Conservation (phyloP, 2,329 filamentous ascomycete genomes). For the Dothistroma pini region DNA sequence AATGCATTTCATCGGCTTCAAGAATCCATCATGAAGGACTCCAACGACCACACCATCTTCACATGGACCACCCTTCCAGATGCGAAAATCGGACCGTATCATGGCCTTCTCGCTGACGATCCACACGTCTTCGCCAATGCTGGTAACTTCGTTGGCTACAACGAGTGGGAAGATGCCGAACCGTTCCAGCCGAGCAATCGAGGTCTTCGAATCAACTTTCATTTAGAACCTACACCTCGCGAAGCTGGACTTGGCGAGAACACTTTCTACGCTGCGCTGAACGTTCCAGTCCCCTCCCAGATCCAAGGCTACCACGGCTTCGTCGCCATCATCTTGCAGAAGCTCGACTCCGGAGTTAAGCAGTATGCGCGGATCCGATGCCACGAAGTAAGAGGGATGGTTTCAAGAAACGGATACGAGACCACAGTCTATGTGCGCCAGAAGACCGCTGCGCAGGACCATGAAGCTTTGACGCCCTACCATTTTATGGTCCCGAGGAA, state of each 20-base stretch:
- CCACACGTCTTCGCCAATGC: conserved; percentile 40
- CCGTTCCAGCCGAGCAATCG: conserved; percentile 19
- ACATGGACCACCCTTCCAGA: conserved; percentile 14
- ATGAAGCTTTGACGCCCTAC: conserved; percentile 11
- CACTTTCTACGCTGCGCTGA: conserved; percentile 31
- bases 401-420: conserved; percentile 16
- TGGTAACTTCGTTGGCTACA: conserved; percentile 33
- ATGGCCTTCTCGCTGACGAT: conserved; percentile 18
- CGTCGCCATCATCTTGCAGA: conserved; percentile 33
- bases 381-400: conserved; percentile 11
- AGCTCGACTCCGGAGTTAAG: conserved; percentile 17
- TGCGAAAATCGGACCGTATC: not conserved
- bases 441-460: not conserved
- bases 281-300: conserved; percentile 34
- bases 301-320: conserved; percentile 29
- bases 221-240: conserved; percentile 10
- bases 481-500: conserved; percentile 15
- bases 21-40: conserved; percentile 14
- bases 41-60: conserved; percentile 17
- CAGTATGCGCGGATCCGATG: conserved; percentile 28
- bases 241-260: not conserved
- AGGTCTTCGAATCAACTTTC: conserved; percentile 18
- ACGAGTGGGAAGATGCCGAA: conserved; percentile 32
- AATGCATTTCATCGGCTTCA: conserved; percentile 14
- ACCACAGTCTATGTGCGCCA: conserved; percentile 33